A percentile compares a stretch with the other conserved stretches of the same genome.
These are phyloP conservation scores for Suhomyces sp. DNA, from an alignment of 805 yeast species.

Conservation along the genomic window DNA sequence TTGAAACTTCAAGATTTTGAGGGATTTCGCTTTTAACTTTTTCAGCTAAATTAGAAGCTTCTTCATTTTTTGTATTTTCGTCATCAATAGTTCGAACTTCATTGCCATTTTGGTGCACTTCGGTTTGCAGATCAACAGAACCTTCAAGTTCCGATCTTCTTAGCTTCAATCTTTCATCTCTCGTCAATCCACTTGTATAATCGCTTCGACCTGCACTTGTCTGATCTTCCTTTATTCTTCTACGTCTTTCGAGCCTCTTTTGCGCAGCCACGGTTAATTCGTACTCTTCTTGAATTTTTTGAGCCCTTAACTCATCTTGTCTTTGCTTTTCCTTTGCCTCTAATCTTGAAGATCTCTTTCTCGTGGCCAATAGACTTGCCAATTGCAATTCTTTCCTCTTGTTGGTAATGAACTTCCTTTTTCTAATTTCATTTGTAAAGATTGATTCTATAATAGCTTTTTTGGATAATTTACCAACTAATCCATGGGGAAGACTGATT, in stretches of 20 bases:
- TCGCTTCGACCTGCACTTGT: no score
- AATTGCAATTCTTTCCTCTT: slow-evolving; percentile 64
- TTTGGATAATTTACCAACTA: slow-evolving; percentile 17
- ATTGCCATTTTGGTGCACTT: no score
- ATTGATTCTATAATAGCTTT: slow-evolving; percentile 21
- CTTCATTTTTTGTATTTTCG: no score
- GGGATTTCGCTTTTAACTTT: no score
- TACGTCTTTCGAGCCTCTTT: slow-evolving; percentile 43
- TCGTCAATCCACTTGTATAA: slow-evolving; percentile 25
- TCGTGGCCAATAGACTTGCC: slow-evolving; percentile 59
- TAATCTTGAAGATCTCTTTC: slow-evolving; percentile 73
- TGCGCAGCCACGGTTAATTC: slow-evolving; percentile 43
- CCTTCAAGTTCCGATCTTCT: slow-evolving; percentile 25
- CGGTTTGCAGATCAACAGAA: no score
- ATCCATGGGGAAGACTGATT: no score
- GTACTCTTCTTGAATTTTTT: slow-evolving; percentile 46
- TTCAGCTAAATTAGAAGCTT: no score
- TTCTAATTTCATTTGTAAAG: slow-evolving; percentile 46
- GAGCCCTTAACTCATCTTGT: slow-evolving; percentile 52
- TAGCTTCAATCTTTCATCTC: slow-evolving; percentile 34
- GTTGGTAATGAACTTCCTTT: slow-evolving; percentile 52
- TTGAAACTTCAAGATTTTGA: no score
- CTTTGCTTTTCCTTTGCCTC: slow-evolving; percentile 58
- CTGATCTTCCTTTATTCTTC: slow-evolving; percentile 33
- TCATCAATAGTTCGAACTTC: no score